Conservation (phyloP, 805 yeast species). For the Blastobotrys robertii region DNA sequence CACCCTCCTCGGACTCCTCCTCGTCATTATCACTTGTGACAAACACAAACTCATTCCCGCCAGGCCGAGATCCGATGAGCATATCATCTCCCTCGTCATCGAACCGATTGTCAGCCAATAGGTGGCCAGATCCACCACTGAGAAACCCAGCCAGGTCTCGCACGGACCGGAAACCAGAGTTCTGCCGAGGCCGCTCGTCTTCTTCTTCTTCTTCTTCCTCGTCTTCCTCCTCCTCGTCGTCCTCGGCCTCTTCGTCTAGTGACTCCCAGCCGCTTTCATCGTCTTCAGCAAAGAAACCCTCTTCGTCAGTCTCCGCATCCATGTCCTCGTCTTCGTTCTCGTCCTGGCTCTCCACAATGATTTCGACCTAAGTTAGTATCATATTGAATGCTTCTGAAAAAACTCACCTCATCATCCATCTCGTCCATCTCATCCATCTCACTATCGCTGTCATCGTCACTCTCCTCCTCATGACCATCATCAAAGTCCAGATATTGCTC, state of each 20-base stretch:
- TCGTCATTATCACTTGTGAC: not conserved
- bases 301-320: conserved; percentile 14
- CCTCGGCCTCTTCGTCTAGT: conserved; percentile 21
- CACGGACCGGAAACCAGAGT: not conserved
- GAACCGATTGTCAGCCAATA: not conserved
- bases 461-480: conserved; percentile 22
- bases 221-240: conserved; percentile 19
- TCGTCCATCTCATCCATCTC: conserved; percentile 29
- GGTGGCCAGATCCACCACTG: too few species aligned
- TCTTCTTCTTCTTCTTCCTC: conserved; percentile 10
- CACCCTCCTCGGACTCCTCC: conserved; percentile 20
- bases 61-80: not conserved
- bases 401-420: conserved; percentile 28
- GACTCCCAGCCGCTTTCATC: conserved; percentile 14
- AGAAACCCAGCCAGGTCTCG: too few species aligned
- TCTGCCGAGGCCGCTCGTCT: conserved; percentile 9
- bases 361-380: conserved; percentile 6
- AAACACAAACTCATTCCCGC: not conserved
- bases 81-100: not conserved
- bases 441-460: conserved; percentile 28
- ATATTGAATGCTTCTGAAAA: conserved; percentile 17
- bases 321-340: conserved; percentile 7
- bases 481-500: conserved; percentile 24
- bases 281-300: conserved; percentile 10
- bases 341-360: conserved; percentile 13